Evolutionary conservation across 352 stramenopile genomes (phyloP).

Genomic region (Pythium insidiosum): DNA sequence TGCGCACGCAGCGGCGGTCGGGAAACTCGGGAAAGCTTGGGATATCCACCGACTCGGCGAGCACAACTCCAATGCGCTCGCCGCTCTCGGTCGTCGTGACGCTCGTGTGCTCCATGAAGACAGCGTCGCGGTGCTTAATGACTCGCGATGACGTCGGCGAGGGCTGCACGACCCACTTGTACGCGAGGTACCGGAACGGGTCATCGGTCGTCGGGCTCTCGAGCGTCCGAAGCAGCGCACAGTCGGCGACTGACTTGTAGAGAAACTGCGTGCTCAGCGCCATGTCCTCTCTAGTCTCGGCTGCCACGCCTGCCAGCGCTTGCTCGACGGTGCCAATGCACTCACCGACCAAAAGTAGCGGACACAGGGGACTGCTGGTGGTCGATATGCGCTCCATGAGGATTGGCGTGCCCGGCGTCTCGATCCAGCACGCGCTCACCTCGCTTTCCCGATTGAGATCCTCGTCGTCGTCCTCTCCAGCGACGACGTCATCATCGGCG

Average conservation of each 20-base stretch:
- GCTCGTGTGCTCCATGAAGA: slow-evolving; percentile 31
- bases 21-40: slow-evolving; percentile 20
- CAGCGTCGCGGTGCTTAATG: slow-evolving; percentile 29
- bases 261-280: slow-evolving; percentile 15
- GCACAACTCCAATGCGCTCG: slow-evolving; percentile 31
- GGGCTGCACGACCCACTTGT: slow-evolving; percentile 23
- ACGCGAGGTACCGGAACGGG: slow-evolving; percentile 15
- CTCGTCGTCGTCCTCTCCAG: not conserved
- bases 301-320: slow-evolving; percentile 10
- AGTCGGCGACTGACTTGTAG: slow-evolving; percentile 17
- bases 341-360: slow-evolving; percentile 13
- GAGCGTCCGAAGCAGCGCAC: slow-evolving; percentile 12
- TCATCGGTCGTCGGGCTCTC: slow-evolving; percentile 10
- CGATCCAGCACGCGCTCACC: not conserved
- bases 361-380: slow-evolving; percentile 4
- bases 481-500: not conserved
- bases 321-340: slow-evolving; percentile 14
- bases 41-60: slow-evolving; percentile 38
- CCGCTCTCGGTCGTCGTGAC: slow-evolving; percentile 20
- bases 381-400: not conserved
- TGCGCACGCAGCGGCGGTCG: slow-evolving; percentile 19
- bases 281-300: slow-evolving; percentile 6
- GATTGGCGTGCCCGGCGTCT: not conserved
- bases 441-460: not conserved
- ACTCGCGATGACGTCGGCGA: slow-evolving; percentile 15